These are phyloP conservation scores for Ettlia oleoabundans DNA, from an alignment of 139 green algal species.

Conservation along the genomic window DNA sequence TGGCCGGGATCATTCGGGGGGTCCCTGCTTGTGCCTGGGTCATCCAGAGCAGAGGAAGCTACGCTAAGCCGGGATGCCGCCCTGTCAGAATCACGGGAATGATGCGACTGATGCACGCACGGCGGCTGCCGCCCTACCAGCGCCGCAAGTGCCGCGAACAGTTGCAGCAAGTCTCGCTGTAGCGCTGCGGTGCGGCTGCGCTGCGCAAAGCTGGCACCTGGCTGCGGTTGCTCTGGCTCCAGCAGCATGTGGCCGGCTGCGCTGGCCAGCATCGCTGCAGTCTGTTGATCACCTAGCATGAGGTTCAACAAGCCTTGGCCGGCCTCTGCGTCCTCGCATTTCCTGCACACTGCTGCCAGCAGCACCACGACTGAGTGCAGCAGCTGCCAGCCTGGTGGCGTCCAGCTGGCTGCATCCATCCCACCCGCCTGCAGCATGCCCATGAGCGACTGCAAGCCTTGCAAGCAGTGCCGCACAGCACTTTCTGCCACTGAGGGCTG, in stretches of 20 bases:
- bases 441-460: slow-evolving; percentile 6
- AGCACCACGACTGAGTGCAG: slow-evolving; percentile 26
- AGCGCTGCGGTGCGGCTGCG: slow-evolving; percentile 2
- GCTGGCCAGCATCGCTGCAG: neutral
- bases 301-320: slow-evolving; percentile 23
- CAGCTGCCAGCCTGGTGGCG: slow-evolving; percentile 20
- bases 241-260: slow-evolving; percentile 33
- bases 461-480: slow-evolving; percentile 10
- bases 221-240: neutral
- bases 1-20: neutral
- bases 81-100: neutral
- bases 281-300: slow-evolving; percentile 35
- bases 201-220: neutral
- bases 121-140: slow-evolving; percentile 42
- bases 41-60: neutral
- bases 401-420: slow-evolving; percentile 11
- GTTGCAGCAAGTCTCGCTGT: slow-evolving; percentile 39
- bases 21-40: neutral
- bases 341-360: slow-evolving; percentile 6
- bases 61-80: neutral
- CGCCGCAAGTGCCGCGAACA: slow-evolving; percentile 36
- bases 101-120: neutral
- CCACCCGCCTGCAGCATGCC: slow-evolving; percentile 33
- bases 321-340: slow-evolving; percentile 25
- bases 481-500: slow-evolving; percentile 1